Evolutionary conservation across 805 yeast genomes (phyloP), one percentile per base, ranked within the genome.

Genomic region (Ogataea nonfermentans): DNA sequence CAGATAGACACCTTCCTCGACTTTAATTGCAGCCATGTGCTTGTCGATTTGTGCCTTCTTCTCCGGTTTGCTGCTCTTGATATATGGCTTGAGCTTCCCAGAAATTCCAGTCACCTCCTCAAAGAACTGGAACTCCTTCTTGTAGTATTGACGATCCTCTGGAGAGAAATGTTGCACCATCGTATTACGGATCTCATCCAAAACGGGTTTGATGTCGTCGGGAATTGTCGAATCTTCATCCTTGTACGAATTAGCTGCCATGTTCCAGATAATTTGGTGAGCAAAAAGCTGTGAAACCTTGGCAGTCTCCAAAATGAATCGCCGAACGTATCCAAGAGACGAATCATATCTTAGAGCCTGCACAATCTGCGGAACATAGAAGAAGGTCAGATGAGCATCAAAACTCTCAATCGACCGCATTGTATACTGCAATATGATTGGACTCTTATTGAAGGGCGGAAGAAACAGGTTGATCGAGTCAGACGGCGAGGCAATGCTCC

Each of bases 231-330:
- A 81, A 8, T 91, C 96, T 52, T 91, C 98, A 57, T 86, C 97
- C 51, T 82, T 84, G 63, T 76, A 93, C 46, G 89, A 78, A 57
- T 95, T 93, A 1, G 99, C 98, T 55, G 84, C 65, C 85, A 93
- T 88, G 56, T 93, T 93, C 99, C 99, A 93, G 40, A 93, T 88
- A 49, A 93, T 90, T 63, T 93, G 99, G 62, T 93, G 99, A 0
- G 98, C 90, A 70, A 93, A 93, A 46, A 91, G 68, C 50, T 86
- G 95, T 19, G 93, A 82, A 10, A 89, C 86, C 56, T 84, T 81
- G 2, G 95, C 97, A 1, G 97, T 87, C 59, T 93, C 98, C 40
- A 91, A 66, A 47, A 93, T 89, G 57, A 85, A 87, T 51, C 88
- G 74, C 52, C 86, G 88, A 31, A 91, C 95, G 53, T 88, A 90